phyloP scores from a whole-genome alignment of 2,329 filamentous ascomycete species.

The Byssoonygena ceratinophila region DNA sequence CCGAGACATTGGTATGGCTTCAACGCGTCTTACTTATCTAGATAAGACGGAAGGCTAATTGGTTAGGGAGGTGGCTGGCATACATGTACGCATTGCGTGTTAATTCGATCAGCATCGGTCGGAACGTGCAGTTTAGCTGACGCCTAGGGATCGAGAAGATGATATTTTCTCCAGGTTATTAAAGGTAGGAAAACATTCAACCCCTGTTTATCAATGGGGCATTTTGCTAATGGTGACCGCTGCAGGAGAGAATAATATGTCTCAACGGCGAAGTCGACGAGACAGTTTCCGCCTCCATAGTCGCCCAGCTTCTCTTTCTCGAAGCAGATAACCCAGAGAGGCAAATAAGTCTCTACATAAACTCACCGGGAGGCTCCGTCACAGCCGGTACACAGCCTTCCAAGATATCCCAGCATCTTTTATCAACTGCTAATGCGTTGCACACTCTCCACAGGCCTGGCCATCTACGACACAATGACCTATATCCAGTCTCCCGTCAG shows the following conservation, averaged over 20 bases:
- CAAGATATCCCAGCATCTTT: background rate
- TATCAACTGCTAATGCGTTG: background rate
- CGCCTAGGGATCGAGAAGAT: conserved; percentile 39
- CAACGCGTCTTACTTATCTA: background rate
- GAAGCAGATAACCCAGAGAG: conserved; percentile 94
- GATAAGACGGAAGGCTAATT: background rate
- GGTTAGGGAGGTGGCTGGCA: conserved; percentile 61
- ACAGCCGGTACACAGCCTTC: conserved; percentile 51
- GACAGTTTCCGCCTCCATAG: conserved; percentile 79
- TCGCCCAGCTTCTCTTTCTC: conserved; percentile 92
- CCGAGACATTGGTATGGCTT: conserved; percentile 46
- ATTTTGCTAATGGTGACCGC: background rate
- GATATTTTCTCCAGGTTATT: conserved; percentile 74
- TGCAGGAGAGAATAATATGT: conserved; percentile 80
- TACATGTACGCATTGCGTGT: conserved; percentile 49
- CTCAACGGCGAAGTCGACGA: conserved; percentile 89
- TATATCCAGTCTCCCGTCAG: conserved; percentile 90
- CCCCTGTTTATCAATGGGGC: conserved; percentile 5
- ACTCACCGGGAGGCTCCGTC: conserved; percentile 87
- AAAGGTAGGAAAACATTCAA: conserved; percentile 44
- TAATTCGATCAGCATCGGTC: background rate
- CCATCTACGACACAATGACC: conserved; percentile 98
- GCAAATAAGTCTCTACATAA: conserved; percentile 95
- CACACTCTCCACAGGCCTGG: conserved; percentile 37
- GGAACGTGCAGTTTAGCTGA: conserved; percentile 20